Evolutionary conservation across 768 basidiomycete species (phyloP), one percentile per base, ranked within the genome.

Genomic region (Xerocomellus chrysenteron): DNA sequence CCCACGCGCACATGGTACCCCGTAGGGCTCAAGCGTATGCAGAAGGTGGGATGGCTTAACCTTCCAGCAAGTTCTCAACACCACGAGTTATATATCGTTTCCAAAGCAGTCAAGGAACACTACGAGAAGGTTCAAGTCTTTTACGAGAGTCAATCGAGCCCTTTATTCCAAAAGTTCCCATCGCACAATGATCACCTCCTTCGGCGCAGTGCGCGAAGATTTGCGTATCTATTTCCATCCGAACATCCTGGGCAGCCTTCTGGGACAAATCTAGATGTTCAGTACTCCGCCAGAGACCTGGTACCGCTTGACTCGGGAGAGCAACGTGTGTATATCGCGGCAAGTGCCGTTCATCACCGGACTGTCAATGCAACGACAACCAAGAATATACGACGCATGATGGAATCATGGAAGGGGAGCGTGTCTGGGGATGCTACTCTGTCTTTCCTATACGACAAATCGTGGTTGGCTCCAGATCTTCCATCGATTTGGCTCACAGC

Each of bases 1-100:
- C 75, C 79, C 1, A 14, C n/a, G 4, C 62, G 77, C 8, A 47
- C 47, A 4, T 82, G 72, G 61, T 76, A 79, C 60, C 79, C 80
- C 0, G 5, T 24, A 10, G 70, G 76, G 39, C 62, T 74, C 17
- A 59, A 37, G 10, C 62, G 58, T 19, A 80, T 80, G 78, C 74
- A 81, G 57, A 68, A 59, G 3, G 71, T 79, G 0, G 28, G 64
- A 2, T 64, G 79, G 80, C 51, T 24, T n/a, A 17, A 51, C 12
- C 56, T 65, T 51, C 50, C 61, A 5, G n/a, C 64, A 2, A 47
- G 58, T 24, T 59, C 73, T 2, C 79, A 78, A 44, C 70, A 75
- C 51, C 60, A 66, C 49, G 66, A 54, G 3, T 62, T 78, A 47
- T 59, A 65, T 32, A 8, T 55, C 16, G 54, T 59, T 17, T 60